These are phyloP conservation scores for Corylus avellana DNA, from an alignment of 306 rosid species.

Conservation along the genomic window DNA sequence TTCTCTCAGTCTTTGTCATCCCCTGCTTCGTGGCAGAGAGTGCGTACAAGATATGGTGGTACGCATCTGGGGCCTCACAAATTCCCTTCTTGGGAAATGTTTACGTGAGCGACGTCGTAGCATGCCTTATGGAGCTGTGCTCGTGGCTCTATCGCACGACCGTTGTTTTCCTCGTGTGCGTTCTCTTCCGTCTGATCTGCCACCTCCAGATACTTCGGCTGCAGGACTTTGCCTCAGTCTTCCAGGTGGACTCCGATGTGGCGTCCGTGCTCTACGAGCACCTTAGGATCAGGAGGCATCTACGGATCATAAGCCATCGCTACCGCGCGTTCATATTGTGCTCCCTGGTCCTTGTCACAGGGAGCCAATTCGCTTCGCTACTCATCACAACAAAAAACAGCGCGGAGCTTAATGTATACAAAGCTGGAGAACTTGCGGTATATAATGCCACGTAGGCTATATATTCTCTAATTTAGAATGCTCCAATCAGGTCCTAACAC, in stretches of 20 bases:
- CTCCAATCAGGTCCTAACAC: too few relatives aligned
- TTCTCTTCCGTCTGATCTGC: conserved; percentile 87
- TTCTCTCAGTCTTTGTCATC: conserved; percentile 52
- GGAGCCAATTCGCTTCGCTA: conserved; percentile 72
- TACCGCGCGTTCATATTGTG: conserved; percentile 66
- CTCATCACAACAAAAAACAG: conserved; percentile 50
- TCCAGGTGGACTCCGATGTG: conserved; percentile 77
- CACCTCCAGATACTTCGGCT: conserved; percentile 83
- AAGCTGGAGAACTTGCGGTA: conserved; percentile 79
- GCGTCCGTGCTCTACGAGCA: conserved; percentile 75
- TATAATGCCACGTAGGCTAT: not conserved
- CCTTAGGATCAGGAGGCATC: conserved; percentile 75
- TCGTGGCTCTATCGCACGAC: conserved; percentile 87
- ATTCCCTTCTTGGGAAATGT: conserved; percentile 77
- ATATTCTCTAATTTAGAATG: too few relatives aligned
- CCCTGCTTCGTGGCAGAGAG: conserved; percentile 74
- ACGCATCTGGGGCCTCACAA: conserved; percentile 75
- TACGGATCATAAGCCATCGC: conserved; percentile 84
- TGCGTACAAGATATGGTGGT: conserved; percentile 97
- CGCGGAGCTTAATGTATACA: conserved; percentile 33
- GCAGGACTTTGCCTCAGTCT: conserved; percentile 64
- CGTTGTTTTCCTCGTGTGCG: conserved; percentile 73
- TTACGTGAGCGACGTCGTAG: conserved; percentile 59
- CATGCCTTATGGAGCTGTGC: conserved; percentile 67
- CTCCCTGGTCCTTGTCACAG: conserved; percentile 57